Percentiles rank a stretch among this genome's conserved stretches.
Conservation (phyloP, 257 asterid genomes). For the Nicotiana sylvestris region DNA sequence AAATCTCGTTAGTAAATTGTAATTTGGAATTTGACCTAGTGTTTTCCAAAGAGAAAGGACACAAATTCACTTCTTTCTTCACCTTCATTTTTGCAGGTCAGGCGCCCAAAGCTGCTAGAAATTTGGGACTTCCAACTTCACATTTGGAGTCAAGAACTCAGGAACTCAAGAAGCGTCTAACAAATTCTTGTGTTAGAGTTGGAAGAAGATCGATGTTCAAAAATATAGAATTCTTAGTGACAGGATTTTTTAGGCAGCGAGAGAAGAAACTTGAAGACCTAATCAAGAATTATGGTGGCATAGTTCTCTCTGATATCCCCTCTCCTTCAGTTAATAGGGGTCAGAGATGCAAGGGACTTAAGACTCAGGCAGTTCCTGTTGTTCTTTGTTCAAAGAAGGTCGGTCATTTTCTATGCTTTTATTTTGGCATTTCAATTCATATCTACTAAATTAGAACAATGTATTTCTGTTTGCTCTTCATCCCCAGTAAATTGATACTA, state of each 20-base stretch:
- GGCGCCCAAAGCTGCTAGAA: constrained; percentile 35
- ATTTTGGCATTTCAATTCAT: constrained; percentile 9
- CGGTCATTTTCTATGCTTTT: constrained; percentile 17
- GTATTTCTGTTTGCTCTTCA: too few relatives aligned
- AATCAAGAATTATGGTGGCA: constrained; percentile 62
- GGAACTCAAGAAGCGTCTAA: constrained; percentile 28
- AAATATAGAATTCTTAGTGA: constrained; percentile 68
- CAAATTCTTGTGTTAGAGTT: constrained; percentile 23
- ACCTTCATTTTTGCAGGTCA: constrained; percentile 40
- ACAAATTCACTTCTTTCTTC: constrained; percentile 4
- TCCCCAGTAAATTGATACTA: too few relatives aligned
- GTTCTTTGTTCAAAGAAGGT: constrained; percentile 72
- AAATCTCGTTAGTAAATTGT: constrained; percentile 42
- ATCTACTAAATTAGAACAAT: too few relatives aligned
- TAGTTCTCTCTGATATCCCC: constrained; percentile 63
- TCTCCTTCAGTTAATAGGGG: constrained; percentile 30
- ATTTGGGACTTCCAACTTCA: constrained; percentile 28
- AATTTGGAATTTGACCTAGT: constrained; percentile 8
- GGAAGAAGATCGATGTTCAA: constrained; percentile 54
- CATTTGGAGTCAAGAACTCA: constrained; percentile 37
- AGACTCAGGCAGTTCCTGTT: constrained; percentile 47
- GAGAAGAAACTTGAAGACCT: constrained; percentile 62
- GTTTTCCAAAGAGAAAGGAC: constrained; percentile 13
- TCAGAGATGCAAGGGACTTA: constrained; percentile 41
- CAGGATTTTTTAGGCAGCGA: constrained; percentile 61